Percentiles rank a stretch among this genome's conserved stretches.
Conservation (phyloP, 2,329 filamentous ascomycete species). For the Alternaria conjuncta region DNA sequence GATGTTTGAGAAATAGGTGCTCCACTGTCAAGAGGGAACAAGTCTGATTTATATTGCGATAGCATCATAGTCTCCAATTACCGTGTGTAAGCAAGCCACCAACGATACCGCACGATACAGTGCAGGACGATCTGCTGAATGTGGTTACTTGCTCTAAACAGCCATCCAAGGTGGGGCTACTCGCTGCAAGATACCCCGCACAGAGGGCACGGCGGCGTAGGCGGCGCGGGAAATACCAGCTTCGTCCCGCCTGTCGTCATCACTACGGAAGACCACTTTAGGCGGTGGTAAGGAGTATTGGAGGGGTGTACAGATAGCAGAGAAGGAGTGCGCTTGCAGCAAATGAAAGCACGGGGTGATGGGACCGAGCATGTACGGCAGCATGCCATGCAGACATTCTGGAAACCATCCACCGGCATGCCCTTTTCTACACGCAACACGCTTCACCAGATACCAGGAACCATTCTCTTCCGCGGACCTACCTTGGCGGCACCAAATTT, state of each 20-base stretch:
- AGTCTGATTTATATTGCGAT: neutral
- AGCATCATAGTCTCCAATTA: neutral
- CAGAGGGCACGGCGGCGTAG: neutral
- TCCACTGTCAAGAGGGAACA: neutral
- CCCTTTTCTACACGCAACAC: neutral
- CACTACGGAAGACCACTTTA: neutral
- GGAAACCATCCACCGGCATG: neutral
- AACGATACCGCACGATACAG: neutral
- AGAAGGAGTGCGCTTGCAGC: neutral
- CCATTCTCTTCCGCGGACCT: conserved; percentile 37
- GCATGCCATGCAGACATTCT: neutral
- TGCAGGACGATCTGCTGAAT: neutral
- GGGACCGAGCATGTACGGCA: neutral
- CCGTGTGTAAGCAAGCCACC: conserved; percentile 1
- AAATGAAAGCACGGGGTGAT: neutral
- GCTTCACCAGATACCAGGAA: conserved; percentile 42
- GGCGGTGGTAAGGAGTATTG: neutral
- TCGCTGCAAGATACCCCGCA: conserved; percentile 7
- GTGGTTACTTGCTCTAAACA: neutral
- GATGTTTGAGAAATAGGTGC: neutral
- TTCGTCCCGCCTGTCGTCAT: neutral
- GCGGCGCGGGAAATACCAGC: neutral
- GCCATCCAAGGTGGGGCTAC: neutral
- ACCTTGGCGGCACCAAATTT: conserved; percentile 43
- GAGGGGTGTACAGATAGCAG: neutral